Base-by-base conservation (phyloP, 148 eudicot genomes). In the Rhododendron kiyosumense region DNA sequence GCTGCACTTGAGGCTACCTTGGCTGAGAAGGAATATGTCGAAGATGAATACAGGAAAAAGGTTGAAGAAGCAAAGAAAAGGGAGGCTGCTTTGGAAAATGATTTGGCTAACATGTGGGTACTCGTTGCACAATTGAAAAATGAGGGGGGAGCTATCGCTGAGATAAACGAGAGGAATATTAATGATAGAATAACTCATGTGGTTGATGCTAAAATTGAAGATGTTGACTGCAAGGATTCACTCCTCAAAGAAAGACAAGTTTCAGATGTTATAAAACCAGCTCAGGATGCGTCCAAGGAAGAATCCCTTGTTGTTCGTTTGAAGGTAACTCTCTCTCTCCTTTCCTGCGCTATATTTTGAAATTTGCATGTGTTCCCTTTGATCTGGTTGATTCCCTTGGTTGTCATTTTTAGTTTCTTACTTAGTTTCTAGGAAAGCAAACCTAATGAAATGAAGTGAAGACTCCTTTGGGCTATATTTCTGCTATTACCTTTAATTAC, bases 91-190 rank as follows among this genome's bases (percentile, higher is more conserved):
- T 88, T 97, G 81, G 99, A 97, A 90, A 97, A 94, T 85, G 99
- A 97, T 91, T 88, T 97, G 81, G 98, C 99, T 54, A 95, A 97
- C 84, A 97, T 95, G 98, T 97, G 99, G 99, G 96, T 95, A 87
- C 96, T 97, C 87, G 99, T 97, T 82, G 98, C 99, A 79, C 96
- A 93, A 92, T 87, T 97, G 88, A 97, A 95, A 92, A 95, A 93
- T 89, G 98, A 95, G 46, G 93, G 86, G 51, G 90, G 88, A 75
- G 87, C 85, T 36, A 78, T 82, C 45, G 85, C 89, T 17, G 98
- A 89, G 85, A 45, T 89, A 24, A 85, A 89, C 74, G 90, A 87
- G 61, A 89, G 87, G 69, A 87, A 63, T 83, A 63, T 57, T 57
- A 90, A 86, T 85, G 83, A 71, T 14, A 30, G 90, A 48, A 73